Conservation (phyloP, 1,284 basidiomycete genomes). For the Fomes fomentarius region DNA sequence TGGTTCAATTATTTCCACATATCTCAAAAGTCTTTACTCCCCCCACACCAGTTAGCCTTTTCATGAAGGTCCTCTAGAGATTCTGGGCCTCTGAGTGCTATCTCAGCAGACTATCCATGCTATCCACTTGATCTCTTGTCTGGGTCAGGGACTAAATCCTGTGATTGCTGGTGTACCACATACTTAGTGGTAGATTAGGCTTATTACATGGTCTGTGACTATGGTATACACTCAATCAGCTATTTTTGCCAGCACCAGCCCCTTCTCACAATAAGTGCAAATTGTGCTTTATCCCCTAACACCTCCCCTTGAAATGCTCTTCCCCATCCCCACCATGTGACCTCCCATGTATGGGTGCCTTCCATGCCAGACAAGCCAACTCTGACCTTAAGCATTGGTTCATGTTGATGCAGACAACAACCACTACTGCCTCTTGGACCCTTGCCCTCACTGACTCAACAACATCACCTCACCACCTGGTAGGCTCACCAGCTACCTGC, state of each 20-base stretch:
- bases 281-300: conserved; percentile 2
- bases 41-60: too few relatives aligned
- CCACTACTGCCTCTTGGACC: background rate
- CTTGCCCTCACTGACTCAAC: background rate
- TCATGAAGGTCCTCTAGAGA: background rate
- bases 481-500: background rate
- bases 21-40: too few relatives aligned
- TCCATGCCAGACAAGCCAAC: background rate
- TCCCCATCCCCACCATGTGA: background rate
- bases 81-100: background rate
- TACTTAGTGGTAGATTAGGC: background rate
- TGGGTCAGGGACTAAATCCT: background rate
- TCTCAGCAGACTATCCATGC: background rate
- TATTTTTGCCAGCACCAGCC: background rate
- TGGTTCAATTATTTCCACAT: too few relatives aligned
- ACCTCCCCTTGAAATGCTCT: background rate
- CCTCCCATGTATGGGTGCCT: background rate
- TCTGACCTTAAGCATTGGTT: background rate
- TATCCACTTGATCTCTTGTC: background rate
- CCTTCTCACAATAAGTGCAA: background rate
- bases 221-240: background rate
- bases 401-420: background rate
- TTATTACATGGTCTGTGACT: conserved; percentile 45
- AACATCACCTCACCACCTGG: conserved; percentile 1
- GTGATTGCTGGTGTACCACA: background rate